phyloP scores from a whole-genome alignment of 106 monocot genomes.

The Dioscorea alata region DNA sequence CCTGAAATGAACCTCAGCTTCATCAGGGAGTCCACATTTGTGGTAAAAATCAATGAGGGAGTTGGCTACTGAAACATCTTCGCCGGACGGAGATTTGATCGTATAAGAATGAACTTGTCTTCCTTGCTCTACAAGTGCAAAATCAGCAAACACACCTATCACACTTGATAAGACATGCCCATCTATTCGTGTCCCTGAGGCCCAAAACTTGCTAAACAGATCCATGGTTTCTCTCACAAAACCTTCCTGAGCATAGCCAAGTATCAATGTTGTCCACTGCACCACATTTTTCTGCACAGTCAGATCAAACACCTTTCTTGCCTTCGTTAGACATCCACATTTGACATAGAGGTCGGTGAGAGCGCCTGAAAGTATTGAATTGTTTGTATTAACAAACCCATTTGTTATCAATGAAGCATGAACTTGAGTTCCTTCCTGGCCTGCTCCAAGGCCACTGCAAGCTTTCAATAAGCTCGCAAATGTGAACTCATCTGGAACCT shows the following conservation, averaged over 20 bases:
- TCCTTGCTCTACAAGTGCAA: conserved; percentile 37
- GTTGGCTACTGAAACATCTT: conserved; percentile 36
- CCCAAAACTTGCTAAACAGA: conserved; percentile 22
- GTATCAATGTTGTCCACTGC: conserved; percentile 35
- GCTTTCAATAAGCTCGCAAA: conserved; percentile 49
- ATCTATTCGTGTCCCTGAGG: conserved; percentile 22
- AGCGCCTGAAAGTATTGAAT: conserved; percentile 36
- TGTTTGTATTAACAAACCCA: conserved; percentile 14
- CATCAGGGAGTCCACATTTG: conserved; percentile 38
- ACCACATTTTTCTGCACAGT: conserved; percentile 22
- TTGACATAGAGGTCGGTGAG: conserved; percentile 42
- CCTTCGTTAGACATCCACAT: conserved; percentile 13
- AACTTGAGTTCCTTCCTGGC: conserved; percentile 25
- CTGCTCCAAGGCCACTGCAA: conserved; percentile 22
- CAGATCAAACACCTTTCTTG: conserved; percentile 34
- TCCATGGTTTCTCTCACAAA: conserved; percentile 23
- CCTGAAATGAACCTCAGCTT: conserved; percentile 14
- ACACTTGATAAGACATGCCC: conserved; percentile 37
- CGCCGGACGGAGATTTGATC: conserved; percentile 25
- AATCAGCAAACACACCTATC: conserved; percentile 43
- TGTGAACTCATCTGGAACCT: conserved; percentile 38
- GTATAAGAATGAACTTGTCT: conserved; percentile 37
- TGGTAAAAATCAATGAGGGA: conserved; percentile 47
- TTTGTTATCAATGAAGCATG: conserved; percentile 25
- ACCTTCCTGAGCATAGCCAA: conserved; percentile 33